Conservation (phyloP, 176 grass and related monocot genomes). For the Leersia perrieri region DNA sequence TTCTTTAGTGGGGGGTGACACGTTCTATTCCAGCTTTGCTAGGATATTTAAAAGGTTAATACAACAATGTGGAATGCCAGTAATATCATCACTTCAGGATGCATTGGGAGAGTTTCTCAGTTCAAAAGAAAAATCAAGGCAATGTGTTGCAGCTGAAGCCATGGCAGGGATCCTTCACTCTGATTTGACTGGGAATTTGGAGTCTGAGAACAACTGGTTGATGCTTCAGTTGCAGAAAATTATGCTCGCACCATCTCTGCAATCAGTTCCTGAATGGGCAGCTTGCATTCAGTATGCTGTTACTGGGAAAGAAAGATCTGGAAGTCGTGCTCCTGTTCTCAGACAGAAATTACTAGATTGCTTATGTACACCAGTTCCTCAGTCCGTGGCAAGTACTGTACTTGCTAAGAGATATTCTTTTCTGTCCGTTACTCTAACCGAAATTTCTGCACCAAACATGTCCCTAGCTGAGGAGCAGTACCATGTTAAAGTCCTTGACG, state of each 20-base stretch:
- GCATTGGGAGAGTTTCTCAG: conserved; percentile 69
- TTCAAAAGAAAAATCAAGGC: conserved; percentile 94
- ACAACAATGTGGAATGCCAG: conserved; percentile 81
- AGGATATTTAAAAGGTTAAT: conserved; percentile 95
- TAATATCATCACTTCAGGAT: conserved; percentile 54
- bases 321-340: conserved; percentile 68
- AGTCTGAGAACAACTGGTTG: conserved; percentile 65
- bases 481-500: conserved; percentile 73
- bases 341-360: conserved; percentile 81
- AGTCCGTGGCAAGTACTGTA: conserved; percentile 60
- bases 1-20: conserved; percentile 57
- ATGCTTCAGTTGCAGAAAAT: conserved; percentile 72
- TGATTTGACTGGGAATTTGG: conserved; percentile 59
- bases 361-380: conserved; percentile 59
- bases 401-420: conserved; percentile 98
- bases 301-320: conserved; percentile 86
- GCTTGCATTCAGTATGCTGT: conserved; percentile 91
- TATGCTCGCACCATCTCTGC: conserved; percentile 76
- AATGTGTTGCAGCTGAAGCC: conserved; percentile 95
- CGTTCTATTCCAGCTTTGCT: conserved; percentile 84
- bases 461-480: conserved; percentile 58
- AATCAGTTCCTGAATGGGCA: conserved; percentile 94
- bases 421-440: conserved; percentile 74
- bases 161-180: conserved; percentile 94
- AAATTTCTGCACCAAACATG: conserved; percentile 88